These are phyloP conservation scores for Ophiostoma angusticollis DNA, from an alignment of 2,329 filamentous ascomycete genomes.

Conservation along the genomic window DNA sequence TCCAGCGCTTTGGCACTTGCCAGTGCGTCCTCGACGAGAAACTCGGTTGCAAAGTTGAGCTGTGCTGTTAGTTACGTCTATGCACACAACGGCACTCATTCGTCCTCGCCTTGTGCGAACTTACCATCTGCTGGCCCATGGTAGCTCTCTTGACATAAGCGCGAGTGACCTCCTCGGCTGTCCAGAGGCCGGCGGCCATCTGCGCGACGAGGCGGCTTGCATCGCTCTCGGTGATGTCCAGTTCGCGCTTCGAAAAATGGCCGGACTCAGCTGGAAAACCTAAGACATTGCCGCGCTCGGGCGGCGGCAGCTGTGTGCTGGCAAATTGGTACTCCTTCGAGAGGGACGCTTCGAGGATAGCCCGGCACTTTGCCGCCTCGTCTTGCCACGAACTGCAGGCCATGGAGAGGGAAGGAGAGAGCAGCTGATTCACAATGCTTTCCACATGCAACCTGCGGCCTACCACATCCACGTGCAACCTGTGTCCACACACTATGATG, in stretches of 20 bases:
- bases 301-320: not conserved
- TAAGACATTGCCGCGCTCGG: not conserved
- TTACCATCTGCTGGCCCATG: slow-evolving; percentile 1
- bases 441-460: too few relatives aligned
- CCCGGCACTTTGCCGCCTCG: not conserved
- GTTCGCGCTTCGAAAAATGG: not conserved
- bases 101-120: too few relatives aligned
- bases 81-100: not conserved
- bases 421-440: too few relatives aligned
- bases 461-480: too few relatives aligned
- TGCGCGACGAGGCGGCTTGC: not conserved
- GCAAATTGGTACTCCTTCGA: not conserved
- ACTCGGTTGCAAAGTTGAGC: slow-evolving; percentile 20
- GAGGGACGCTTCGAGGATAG: not conserved
- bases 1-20: slow-evolving; percentile 21
- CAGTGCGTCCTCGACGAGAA: slow-evolving; percentile 22
- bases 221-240: slow-evolving; percentile 1
- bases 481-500: too few relatives aligned
- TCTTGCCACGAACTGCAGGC: not conserved
- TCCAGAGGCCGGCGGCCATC: slow-evolving; percentile 1
- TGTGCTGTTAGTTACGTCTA: not conserved
- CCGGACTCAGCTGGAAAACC: not conserved
- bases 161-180: not conserved
- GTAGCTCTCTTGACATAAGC: slow-evolving; percentile 1
- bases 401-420: too few relatives aligned